Percentiles rank a stretch among this genome's conserved stretches.
Conservation (phyloP, 2,329 filamentous ascomycete genomes). For the Curvularia lunata region DNA sequence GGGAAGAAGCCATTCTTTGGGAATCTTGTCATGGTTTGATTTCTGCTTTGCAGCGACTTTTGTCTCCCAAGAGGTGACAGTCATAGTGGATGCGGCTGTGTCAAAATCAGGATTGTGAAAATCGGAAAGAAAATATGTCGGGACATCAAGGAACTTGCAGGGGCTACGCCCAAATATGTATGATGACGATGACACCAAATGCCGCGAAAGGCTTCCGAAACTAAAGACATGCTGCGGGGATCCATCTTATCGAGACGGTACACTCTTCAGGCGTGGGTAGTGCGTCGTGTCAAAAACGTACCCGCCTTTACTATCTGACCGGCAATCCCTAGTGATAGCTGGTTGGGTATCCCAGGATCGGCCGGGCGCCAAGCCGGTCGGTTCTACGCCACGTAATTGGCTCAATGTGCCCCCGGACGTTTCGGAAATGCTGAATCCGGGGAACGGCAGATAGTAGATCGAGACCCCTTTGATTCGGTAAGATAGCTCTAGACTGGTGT, state of each 20-base stretch:
- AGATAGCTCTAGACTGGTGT: too few relatives aligned
- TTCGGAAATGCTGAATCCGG: constrained; percentile 1
- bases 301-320: constrained; percentile 1
- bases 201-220: constrained; percentile 1
- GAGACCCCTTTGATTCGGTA: neutral
- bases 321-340: neutral
- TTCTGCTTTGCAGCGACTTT: constrained; percentile 6
- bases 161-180: neutral
- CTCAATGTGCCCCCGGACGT: neutral
- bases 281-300: neutral
- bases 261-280: neutral
- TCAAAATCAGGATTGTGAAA: neutral
- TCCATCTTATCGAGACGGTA: neutral
- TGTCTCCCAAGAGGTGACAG: constrained; percentile 3
- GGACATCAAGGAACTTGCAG: neutral
- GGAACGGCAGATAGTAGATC: neutral
- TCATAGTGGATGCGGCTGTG: neutral
- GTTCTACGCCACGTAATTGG: constrained; percentile 5
- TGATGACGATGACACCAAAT: neutral
- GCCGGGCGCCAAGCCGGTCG: constrained; percentile 10
- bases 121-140: neutral
- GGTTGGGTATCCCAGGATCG: constrained; percentile 1
- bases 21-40: constrained; percentile 37
- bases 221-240: neutral
- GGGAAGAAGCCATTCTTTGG: constrained; percentile 50